phyloP scores from a whole-genome alignment of 495 filamentous ascomycete species.

The Daldinia loculata region DNA sequence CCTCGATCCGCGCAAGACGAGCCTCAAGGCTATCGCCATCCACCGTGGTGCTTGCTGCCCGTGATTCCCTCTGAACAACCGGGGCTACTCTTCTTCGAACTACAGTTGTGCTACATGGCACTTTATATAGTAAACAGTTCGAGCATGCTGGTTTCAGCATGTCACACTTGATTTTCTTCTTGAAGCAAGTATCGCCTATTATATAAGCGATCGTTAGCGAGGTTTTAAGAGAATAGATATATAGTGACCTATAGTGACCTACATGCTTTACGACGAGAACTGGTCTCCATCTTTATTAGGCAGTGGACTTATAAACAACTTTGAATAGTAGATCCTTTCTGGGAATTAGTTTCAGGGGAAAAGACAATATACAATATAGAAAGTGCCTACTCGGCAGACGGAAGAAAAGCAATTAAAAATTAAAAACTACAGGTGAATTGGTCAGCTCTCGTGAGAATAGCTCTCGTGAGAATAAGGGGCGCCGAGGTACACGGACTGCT shows the following conservation, averaged over 20 bases:
- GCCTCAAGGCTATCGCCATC: slow-evolving; percentile 35
- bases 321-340: background rate
- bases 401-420: background rate
- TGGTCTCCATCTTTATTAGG: slow-evolving; percentile 37
- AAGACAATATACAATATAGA: background rate
- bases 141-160: slow-evolving; percentile 48
- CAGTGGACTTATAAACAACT: background rate
- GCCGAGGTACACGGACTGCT: background rate
- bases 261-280: slow-evolving; percentile 44
- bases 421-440: background rate
- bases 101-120: slow-evolving; percentile 43
- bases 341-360: background rate
- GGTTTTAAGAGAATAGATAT: background rate
- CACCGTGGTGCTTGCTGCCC: slow-evolving; percentile 1
- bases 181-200: slow-evolving; percentile 47
- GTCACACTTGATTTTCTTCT: slow-evolving; percentile 50
- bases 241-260: background rate
- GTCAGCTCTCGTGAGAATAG: background rate
- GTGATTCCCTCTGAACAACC: background rate
- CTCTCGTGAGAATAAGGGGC: background rate
- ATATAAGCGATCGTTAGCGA: background rate
- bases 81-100: slow-evolving; percentile 35
- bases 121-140: slow-evolving; percentile 47
- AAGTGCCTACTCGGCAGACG: background rate
- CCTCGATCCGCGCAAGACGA: slow-evolving; percentile 47